Conservation (phyloP, 2,329 filamentous ascomycete species). For the Nemania sp. region DNA sequence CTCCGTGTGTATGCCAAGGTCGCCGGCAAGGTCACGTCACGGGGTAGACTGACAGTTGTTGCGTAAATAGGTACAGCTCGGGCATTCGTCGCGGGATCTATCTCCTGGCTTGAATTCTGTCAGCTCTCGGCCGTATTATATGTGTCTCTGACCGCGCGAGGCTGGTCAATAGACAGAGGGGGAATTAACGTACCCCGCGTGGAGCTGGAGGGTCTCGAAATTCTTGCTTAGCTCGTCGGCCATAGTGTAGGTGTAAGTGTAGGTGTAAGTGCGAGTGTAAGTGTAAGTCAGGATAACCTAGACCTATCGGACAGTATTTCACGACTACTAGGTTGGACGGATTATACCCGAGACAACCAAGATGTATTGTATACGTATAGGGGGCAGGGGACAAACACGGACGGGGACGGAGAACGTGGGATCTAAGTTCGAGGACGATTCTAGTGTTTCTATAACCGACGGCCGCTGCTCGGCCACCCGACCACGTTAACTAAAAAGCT, state of each 20-base stretch:
- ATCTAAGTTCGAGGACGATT: not conserved
- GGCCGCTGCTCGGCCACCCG: too few species aligned
- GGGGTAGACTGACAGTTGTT: slow-evolving; percentile 61
- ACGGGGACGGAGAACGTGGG: not conserved
- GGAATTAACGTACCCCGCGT: slow-evolving; percentile 67
- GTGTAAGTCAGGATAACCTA: slow-evolving; percentile 4
- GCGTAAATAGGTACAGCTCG: slow-evolving; percentile 96
- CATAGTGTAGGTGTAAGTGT: slow-evolving; percentile 39
- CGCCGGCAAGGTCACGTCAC: too few species aligned
- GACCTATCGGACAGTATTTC: too few species aligned
- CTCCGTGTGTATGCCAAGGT: not conserved
- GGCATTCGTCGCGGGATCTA: slow-evolving; percentile 80
- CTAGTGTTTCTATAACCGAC: not conserved
- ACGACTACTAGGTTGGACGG: not conserved
- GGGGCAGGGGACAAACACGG: not conserved
- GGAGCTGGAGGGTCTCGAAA: slow-evolving; percentile 85
- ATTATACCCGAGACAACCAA: not conserved
- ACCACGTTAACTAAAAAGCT: too few species aligned
- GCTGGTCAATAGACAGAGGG: not conserved
- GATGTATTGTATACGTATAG: not conserved
- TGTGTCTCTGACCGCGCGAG: not conserved
- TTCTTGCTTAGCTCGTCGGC: slow-evolving; percentile 56
- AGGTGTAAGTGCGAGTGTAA: not conserved
- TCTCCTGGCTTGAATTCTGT: slow-evolving; percentile 64
- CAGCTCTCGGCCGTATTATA: slow-evolving; percentile 2